Evolutionary conservation across 805 yeast genomes (phyloP).

Genomic region (Metschnikowia continentalis): DNA sequence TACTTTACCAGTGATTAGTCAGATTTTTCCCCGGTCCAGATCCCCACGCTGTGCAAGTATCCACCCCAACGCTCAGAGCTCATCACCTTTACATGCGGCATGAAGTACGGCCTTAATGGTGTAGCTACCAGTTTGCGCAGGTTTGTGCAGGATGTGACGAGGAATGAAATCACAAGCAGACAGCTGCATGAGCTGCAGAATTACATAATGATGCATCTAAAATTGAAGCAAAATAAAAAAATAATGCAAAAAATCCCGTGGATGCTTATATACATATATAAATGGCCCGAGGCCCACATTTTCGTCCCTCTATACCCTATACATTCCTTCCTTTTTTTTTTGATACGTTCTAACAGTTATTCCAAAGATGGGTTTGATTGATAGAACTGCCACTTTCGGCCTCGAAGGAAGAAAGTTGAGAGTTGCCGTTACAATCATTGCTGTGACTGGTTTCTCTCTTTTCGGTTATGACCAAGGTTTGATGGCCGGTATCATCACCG

Average conservation of each 20-base stretch:
- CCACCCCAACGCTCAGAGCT: neutral
- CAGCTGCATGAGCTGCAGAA: neutral
- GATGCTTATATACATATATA: slow-evolving; percentile 5
- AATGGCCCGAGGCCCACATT: neutral
- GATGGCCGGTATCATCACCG: slow-evolving; percentile 60
- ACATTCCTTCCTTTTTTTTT: neutral
- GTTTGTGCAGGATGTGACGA: neutral
- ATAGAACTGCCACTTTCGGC: slow-evolving; percentile 18
- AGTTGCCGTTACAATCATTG: slow-evolving; percentile 20
- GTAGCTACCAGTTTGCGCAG: neutral
- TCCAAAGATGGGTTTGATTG: slow-evolving; percentile 10
- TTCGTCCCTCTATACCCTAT: neutral
- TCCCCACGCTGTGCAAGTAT: neutral
- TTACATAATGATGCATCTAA: slow-evolving; percentile 8
- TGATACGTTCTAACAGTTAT: no score
- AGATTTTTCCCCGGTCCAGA: neutral
- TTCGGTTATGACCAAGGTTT: slow-evolving; percentile 82
- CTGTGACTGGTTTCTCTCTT: slow-evolving; percentile 36
- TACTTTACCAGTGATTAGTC: neutral
- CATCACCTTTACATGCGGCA: slow-evolving; percentile 5
- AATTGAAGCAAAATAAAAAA: slow-evolving; percentile 1
- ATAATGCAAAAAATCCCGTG: neutral
- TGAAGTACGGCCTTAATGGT: neutral
- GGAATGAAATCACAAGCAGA: neutral
- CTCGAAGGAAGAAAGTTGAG: slow-evolving; percentile 18